Base-by-base conservation (phyloP, 2,329 filamentous ascomycete genomes). In the Talaromyces sp. region DNA sequence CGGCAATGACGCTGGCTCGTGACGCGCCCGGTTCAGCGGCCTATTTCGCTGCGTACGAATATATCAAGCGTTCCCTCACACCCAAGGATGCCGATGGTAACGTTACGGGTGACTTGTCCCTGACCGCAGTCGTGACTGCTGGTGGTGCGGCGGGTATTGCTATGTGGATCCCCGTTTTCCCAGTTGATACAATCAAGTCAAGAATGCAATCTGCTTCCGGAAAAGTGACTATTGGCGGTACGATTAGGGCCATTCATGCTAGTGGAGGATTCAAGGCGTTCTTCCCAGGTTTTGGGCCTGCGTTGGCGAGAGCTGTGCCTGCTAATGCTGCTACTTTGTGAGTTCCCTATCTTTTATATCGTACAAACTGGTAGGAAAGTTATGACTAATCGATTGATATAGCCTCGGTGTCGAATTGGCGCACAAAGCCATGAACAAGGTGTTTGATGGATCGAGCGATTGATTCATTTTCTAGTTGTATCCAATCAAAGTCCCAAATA, bases 141-240 rank as follows among this genome's bases (percentile, higher is more conserved):
- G 95, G 95, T 72, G 95, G 91, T 68, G 91, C 89, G 3, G 95
- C 95, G 0, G 95, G 95, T 74, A 87, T 99, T 31, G 95, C 95
- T 68, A 99, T 99, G 95, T 99, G 95, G 95, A 95, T 97, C 70
- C 93, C 95, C 62, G 93, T 99, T 49, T 99, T 99, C 86, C 95
- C 95, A 24, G 86, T 99, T 69, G 95, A 99, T 75, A 99, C 95
- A 0, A 89, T 99, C 81, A 99, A 99, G 87, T 93, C 90, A 69
- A 85, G 93, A 43, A 81, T 99, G 76, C 95, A 99, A 84, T 96
- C 92, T 50, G 92, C 92, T 49, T 91, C 95, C 74, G 93, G 92
- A 58, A 90, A 90, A 70, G 89, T 93, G 59, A 92, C 90, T 0
- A 87, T 99, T 60, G 86, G 88, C 16, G 89, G 90, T 8, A 92